phyloP scores from a whole-genome alignment of 306 rosid genomes.

The Vicia faba region DNA sequence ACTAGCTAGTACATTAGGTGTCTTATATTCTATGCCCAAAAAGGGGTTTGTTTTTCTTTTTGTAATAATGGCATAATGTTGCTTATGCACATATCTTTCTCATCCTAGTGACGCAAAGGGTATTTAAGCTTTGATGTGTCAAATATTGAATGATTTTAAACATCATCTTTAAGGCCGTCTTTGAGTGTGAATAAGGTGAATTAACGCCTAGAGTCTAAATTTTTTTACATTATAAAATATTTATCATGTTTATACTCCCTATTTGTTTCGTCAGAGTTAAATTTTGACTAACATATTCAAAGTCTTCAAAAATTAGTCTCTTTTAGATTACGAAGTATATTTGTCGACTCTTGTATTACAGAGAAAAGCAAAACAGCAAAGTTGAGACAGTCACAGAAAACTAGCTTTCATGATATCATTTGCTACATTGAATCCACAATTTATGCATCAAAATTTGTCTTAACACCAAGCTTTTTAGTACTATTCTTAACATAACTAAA shows the following conservation, averaged over 20 bases:
- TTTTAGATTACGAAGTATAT: background rate
- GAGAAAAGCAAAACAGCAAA: slow-evolving; percentile 17
- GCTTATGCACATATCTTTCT: slow-evolving; percentile 22
- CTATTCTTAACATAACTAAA: slow-evolving; percentile 10
- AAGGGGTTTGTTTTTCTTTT: slow-evolving; percentile 10
- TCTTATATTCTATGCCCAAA: slow-evolving; percentile 29
- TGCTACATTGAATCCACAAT: slow-evolving; percentile 30
- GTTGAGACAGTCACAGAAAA: slow-evolving; percentile 29
- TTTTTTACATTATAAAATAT: too few relatives aligned
- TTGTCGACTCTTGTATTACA: background rate
- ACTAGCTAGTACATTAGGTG: slow-evolving; percentile 31
- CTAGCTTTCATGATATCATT: slow-evolving; percentile 23
- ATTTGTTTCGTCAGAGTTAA: too few relatives aligned
- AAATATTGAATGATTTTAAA: background rate
- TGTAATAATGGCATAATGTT: slow-evolving; percentile 24
- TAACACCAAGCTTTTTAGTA: slow-evolving; percentile 25
- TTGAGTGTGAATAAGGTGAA: too few relatives aligned
- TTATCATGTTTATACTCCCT: too few relatives aligned
- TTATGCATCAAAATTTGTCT: slow-evolving; percentile 34
- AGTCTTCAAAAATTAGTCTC: too few relatives aligned
- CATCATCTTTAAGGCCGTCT: too few relatives aligned
- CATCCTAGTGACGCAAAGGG: slow-evolving; percentile 25
- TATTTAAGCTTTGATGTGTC: slow-evolving; percentile 5
- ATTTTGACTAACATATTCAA: too few relatives aligned
- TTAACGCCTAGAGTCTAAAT: too few relatives aligned